Evolutionary conservation across 1,284 basidiomycete genomes (phyloP), one percentile per base, ranked within the genome.

Genomic region (Irpex sp.): DNA sequence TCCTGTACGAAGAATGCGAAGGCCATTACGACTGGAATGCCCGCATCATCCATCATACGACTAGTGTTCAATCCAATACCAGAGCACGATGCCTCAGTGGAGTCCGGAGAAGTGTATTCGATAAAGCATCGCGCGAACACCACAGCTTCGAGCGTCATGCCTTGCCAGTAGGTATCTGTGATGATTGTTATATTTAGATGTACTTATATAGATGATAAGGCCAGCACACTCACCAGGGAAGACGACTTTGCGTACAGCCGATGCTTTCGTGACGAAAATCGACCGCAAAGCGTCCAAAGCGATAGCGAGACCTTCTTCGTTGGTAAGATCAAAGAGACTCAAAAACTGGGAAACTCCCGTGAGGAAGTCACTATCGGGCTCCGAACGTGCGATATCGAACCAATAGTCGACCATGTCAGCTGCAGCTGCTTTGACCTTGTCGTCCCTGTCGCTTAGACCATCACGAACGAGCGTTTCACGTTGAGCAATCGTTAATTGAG

Each of bases 21-120:
- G 0, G 89, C 87, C 0, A 93, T 97, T 19, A 97, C 91, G 21
- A 94, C 91, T 0, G 96, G 96, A 15, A 97, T 69, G 96, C 94
- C 2, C 96, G 78, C n/a, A 85, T 83, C 0, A 79, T 51, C 49
- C 49, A 51, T 51, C n/a, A 51, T 21, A 19, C 76, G 56, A 91
- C 88, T 58, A 89, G 83, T 68, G 60, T 58, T 36, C 37, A 87
- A 84, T 51, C 73, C 80, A 2, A 79, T 74, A 37, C 86, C 71
- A 93, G 85, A 54, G 93, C 88, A 21, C 93, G 85, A 71, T 94
- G 85, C 52, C n/a, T 51, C 49, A 21, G 17, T 17, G 17, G 49
- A 51, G 17, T 51, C 19, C 2, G 49, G 17, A 9, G 49, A 51
- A 9, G 49, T 51, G 17, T 51, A 51, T 19, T 94, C 88, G 26